These are phyloP conservation scores for Gossypium herbaceum DNA, from an alignment of 345 rosid genomes.

Conservation along the genomic window DNA sequence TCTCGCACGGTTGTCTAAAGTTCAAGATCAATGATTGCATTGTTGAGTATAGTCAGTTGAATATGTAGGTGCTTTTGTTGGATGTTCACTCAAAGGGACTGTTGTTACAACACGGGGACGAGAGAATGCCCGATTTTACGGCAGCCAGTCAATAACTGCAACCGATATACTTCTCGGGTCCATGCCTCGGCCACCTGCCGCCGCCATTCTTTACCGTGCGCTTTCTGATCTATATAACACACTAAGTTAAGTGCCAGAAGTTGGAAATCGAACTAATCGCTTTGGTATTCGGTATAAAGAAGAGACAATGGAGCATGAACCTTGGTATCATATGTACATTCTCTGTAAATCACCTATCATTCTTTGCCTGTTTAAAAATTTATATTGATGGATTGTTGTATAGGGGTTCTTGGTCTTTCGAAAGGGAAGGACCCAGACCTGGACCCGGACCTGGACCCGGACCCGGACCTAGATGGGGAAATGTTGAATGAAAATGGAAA, in stretches of 20 bases:
- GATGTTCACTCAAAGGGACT: slow-evolving; percentile 91
- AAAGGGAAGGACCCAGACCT: background rate
- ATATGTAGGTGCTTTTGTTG: slow-evolving; percentile 79
- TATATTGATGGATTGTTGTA: background rate
- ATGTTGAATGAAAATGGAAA: background rate
- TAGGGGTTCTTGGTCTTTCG: background rate
- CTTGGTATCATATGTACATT: background rate
- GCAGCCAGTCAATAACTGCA: slow-evolving; percentile 73
- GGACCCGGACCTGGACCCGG: background rate
- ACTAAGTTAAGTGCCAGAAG: slow-evolving; percentile 31
- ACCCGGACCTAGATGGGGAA: background rate
- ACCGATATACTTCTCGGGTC: slow-evolving; percentile 76
- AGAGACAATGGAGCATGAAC: background rate
- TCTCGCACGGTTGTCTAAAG: background rate
- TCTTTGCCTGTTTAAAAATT: background rate
- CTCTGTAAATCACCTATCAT: background rate
- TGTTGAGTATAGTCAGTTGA: background rate
- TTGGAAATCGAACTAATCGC: background rate
- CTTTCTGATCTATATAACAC: slow-evolving; percentile 68
- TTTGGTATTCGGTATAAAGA: background rate
- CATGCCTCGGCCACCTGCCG: slow-evolving; percentile 83
- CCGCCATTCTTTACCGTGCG: slow-evolving; percentile 68
- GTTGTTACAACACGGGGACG: slow-evolving; percentile 59
- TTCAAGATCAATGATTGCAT: background rate
- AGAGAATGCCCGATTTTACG: slow-evolving; percentile 80